Conservation (phyloP, 106 monocot genomes). For the Acorus calamus region DNA sequence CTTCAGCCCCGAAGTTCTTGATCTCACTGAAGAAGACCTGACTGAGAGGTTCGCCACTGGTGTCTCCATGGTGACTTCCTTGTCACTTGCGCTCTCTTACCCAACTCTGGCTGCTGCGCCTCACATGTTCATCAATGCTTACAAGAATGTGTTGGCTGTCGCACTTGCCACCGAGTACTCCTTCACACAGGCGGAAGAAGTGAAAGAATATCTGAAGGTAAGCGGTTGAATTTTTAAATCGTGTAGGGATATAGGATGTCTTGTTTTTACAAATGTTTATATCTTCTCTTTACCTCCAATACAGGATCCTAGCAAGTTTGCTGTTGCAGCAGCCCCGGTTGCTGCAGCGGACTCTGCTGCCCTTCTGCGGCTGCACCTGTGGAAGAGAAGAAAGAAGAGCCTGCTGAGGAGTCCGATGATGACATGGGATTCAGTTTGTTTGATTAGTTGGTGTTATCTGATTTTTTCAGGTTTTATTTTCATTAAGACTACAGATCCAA, state of each 20-base stretch:
- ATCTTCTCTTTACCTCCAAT: neutral
- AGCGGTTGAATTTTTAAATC: neutral
- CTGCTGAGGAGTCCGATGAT: conserved; percentile 62
- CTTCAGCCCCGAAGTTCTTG: conserved; percentile 68
- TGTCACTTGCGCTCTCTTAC: conserved; percentile 62
- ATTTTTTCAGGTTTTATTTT: too few species aligned
- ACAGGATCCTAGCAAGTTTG: conserved; percentile 93
- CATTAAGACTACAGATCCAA: too few species aligned
- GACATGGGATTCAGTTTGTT: conserved; percentile 80
- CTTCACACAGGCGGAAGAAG: conserved; percentile 74
- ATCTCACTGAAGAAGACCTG: conserved; percentile 81
- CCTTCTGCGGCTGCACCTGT: conserved; percentile 31
- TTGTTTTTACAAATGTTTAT: neutral
- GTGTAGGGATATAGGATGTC: neutral
- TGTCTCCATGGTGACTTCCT: conserved; percentile 60
- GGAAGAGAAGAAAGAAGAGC: conserved; percentile 68
- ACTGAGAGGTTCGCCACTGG: conserved; percentile 61
- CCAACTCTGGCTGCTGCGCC: conserved; percentile 65
- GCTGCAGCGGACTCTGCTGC: conserved; percentile 11
- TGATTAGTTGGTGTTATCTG: conserved; percentile 17
- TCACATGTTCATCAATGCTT: conserved; percentile 87
- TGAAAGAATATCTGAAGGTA: conserved; percentile 84
- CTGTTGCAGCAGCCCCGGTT: conserved; percentile 39
- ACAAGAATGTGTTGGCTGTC: conserved; percentile 79
- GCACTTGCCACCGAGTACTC: conserved; percentile 68